Evolutionary conservation across 2,329 filamentous ascomycete genomes (phyloP).

Genomic region (Aspergillus texensis): DNA sequence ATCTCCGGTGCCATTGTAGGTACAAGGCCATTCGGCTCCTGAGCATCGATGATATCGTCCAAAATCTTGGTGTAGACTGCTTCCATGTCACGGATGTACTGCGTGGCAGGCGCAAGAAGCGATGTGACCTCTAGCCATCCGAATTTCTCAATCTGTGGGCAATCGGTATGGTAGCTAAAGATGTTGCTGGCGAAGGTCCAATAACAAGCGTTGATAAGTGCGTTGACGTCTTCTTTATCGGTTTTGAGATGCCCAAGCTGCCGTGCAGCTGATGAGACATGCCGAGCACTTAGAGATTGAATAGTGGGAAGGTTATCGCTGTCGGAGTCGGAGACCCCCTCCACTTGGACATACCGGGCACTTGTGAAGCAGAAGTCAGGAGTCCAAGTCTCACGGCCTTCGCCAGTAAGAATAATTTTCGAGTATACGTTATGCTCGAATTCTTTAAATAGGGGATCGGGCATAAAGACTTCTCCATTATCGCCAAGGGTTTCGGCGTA

Average conservation of each 20-base stretch:
- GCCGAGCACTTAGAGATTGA: conserved; percentile 22
- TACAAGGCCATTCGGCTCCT: conserved; percentile 49
- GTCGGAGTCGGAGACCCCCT: conserved; percentile 20
- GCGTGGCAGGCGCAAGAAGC: conserved; percentile 49
- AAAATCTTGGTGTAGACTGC: conserved; percentile 51
- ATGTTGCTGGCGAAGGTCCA: conserved; percentile 50
- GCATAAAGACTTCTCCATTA: conserved; percentile 26
- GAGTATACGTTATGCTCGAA: conserved; percentile 28
- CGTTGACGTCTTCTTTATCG: conserved; percentile 26
- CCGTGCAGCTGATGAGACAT: conserved; percentile 26
- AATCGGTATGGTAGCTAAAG: conserved; percentile 54
- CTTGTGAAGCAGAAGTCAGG: conserved; percentile 30
- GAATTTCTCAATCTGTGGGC: conserved; percentile 53
- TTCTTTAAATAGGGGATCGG: conserved; percentile 28
- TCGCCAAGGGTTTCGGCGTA: conserved; percentile 23
- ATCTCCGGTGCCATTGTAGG: conserved; percentile 53
- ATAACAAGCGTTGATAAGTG: conserved; percentile 42
- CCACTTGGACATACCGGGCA: conserved; percentile 27
- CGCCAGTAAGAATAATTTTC: conserved; percentile 21
- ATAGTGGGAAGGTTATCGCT: conserved; percentile 17
- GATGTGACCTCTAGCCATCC: conserved; percentile 54
- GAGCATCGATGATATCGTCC: conserved; percentile 51
- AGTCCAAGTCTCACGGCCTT: conserved; percentile 23
- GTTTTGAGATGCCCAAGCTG: conserved; percentile 25
- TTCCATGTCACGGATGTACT: conserved; percentile 53